Conservation (phyloP, 2,329 filamentous ascomycete genomes). For the Grosmannia serpens region DNA sequence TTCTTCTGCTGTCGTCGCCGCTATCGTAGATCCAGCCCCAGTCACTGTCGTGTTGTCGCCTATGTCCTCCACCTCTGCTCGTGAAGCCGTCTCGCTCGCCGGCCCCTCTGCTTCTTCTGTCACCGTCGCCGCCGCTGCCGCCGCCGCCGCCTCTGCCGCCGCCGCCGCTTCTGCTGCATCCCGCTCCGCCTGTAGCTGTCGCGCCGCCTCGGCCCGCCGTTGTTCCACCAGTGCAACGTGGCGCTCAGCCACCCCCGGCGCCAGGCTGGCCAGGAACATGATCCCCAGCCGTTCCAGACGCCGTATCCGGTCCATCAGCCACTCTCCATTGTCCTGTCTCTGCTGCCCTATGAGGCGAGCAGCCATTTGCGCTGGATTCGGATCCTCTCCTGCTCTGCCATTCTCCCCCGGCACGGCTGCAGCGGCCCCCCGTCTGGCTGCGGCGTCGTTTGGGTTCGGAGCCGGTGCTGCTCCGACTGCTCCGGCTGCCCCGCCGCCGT, state of each 20-base stretch:
- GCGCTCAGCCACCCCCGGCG: conserved; percentile 52
- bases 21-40: background rate
- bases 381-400: conserved; percentile 13
- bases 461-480: conserved; percentile 10
- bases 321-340: conserved; percentile 31
- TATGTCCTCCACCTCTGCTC: background rate
- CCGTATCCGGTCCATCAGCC: conserved; percentile 38
- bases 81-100: background rate
- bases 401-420: background rate
- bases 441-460: background rate
- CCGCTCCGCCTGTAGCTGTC: conserved; percentile 25
- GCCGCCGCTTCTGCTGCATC: conserved; percentile 26
- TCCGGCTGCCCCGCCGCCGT: conserved; percentile 24
- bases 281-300: conserved; percentile 48
- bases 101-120: conserved; percentile 8
- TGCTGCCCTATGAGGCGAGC: conserved; percentile 40
- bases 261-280: conserved; percentile 54
- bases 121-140: conserved; percentile 17
- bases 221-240: conserved; percentile 50
- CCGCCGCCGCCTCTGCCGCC: conserved; percentile 22
- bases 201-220: background rate
- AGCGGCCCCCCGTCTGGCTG: background rate
- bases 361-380: conserved; percentile 39
- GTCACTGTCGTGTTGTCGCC: background rate
- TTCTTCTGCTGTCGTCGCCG: background rate